These are phyloP conservation scores for Magnaporthiopsis incrustans DNA, from an alignment of 2,329 filamentous ascomycete species.

Conservation along the genomic window DNA sequence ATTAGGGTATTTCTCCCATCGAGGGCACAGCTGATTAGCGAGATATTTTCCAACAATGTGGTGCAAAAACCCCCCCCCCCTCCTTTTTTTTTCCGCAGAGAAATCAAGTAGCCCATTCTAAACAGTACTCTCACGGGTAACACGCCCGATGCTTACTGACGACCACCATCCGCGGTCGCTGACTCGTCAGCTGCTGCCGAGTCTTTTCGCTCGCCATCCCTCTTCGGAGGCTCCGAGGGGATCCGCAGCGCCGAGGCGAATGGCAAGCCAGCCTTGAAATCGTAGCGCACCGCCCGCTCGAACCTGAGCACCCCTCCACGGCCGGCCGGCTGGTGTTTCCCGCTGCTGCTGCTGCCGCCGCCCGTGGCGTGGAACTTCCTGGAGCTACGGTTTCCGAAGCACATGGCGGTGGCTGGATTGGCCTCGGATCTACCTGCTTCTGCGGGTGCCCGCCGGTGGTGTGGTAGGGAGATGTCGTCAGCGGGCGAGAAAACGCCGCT, in stretches of 20 bases:
- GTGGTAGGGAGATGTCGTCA: neutral
- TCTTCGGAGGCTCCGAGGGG: neutral
- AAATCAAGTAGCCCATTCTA: too few relatives aligned
- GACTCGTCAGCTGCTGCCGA: neutral
- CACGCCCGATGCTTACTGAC: too few relatives aligned
- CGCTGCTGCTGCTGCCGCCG: too few relatives aligned
- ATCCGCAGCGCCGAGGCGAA: neutral
- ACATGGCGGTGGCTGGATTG: neutral
- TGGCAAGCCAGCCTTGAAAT: conserved; percentile 1
- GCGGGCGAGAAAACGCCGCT: neutral
- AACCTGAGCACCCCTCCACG: conserved; percentile 1
- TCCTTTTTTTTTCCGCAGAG: too few relatives aligned
- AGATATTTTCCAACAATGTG: too few relatives aligned
- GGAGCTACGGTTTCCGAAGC: neutral
- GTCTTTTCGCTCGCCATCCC: neutral
- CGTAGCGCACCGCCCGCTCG: conserved; percentile 1
- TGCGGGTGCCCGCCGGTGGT: neutral
- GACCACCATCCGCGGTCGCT: neutral
- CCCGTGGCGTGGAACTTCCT: neutral
- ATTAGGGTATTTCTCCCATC: too few relatives aligned
- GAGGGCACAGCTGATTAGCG: too few relatives aligned
- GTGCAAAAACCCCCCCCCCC: too few relatives aligned
- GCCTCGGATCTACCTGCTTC: too few relatives aligned
- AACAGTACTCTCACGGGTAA: too few relatives aligned
- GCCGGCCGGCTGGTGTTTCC: neutral